Evolutionary conservation across 2,329 filamentous ascomycete genomes (phyloP).

Genomic region (Epichloe gansuensis): DNA sequence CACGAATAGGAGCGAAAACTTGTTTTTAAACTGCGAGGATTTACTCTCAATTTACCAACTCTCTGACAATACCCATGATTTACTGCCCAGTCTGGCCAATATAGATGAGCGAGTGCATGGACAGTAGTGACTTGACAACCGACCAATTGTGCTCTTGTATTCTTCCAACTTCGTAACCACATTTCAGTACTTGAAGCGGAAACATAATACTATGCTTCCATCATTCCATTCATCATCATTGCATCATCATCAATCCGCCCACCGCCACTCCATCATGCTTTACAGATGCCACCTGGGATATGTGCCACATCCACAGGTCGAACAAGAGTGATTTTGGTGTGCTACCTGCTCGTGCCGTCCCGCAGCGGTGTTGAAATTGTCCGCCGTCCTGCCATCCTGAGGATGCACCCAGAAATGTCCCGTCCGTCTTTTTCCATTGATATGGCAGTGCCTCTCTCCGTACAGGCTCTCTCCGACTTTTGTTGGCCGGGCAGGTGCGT

Average conservation of each 20-base stretch:
- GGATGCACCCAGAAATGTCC: too few species aligned
- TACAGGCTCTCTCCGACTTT: background rate
- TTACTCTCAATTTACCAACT: too few species aligned
- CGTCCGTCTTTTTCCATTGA: background rate
- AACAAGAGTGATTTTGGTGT: background rate
- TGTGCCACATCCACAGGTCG: background rate
- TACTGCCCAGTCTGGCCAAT: background rate
- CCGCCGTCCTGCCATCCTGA: background rate
- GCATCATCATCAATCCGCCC: background rate
- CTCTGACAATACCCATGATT: too few species aligned
- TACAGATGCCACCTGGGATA: background rate
- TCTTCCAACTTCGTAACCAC: background rate
- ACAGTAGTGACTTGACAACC: too few species aligned
- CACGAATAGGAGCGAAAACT: too few species aligned
- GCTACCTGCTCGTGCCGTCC: background rate
- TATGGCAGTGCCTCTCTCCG: background rate
- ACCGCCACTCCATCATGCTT: background rate
- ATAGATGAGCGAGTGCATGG: too few species aligned
- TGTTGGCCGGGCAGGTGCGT: conserved; percentile 1
- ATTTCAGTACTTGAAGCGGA: too few species aligned
- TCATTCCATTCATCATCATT: background rate
- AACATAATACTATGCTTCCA: background rate
- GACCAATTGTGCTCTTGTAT: background rate
- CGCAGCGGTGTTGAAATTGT: background rate
- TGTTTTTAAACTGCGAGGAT: too few species aligned